A percentile compares a stretch with the other conserved stretches of the same genome.
Conservation (phyloP, 176 grass and related monocot genomes). For the Bothriochloa decipiens region DNA sequence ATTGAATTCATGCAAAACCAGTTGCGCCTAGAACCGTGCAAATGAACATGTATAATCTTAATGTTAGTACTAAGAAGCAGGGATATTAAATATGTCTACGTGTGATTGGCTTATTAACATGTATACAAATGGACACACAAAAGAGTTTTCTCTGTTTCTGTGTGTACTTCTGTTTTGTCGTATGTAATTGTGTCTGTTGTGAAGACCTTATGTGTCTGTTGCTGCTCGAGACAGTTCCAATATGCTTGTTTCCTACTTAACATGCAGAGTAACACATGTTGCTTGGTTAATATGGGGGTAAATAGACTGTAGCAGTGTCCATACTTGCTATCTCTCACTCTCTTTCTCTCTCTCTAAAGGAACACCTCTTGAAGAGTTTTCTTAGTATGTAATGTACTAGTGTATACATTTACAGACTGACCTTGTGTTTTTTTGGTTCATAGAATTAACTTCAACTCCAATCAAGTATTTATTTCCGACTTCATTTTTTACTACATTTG, state of each 20-base stretch:
- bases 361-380: conserved; percentile 4
- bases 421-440: neutral
- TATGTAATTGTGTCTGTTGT: conserved; percentile 17
- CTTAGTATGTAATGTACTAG: neutral
- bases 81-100: neutral
- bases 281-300: neutral
- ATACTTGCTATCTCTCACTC: neutral
- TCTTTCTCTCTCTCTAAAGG: neutral
- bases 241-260: conserved; percentile 10
- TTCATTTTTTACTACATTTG: conserved; percentile 22
- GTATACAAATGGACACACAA: neutral
- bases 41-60: neutral
- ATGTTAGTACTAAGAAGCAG: conserved; percentile 15
- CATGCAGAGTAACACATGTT: conserved; percentile 19
- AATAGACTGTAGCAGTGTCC: neutral
- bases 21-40: conserved; percentile 2
- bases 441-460: neutral
- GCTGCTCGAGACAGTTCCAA: neutral
- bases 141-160: conserved; percentile 15
- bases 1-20: neutral
- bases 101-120: neutral
- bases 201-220: conserved; percentile 1
- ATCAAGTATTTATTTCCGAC: neutral
- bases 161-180: neutral
- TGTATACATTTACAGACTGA: conserved; percentile 24